phyloP scores from a whole-genome alignment of 2,329 filamentous ascomycete genomes.

The Ambrosiella beaveri region DNA sequence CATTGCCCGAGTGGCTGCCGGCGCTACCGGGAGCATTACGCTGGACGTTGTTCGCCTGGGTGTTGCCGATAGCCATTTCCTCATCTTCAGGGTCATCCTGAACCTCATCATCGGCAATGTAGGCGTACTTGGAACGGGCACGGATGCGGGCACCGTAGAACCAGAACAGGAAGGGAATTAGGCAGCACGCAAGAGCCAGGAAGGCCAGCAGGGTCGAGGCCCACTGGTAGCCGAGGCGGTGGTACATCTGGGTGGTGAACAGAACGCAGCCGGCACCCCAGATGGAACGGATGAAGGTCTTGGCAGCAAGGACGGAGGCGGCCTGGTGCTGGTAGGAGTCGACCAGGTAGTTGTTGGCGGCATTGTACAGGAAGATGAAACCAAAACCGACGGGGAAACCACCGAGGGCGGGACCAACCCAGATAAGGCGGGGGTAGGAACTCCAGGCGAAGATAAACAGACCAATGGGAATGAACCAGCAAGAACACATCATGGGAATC shows the following conservation, averaged over 20 bases:
- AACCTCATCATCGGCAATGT: constrained; percentile 36
- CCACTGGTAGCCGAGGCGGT: constrained; percentile 57
- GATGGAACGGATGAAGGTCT: constrained; percentile 63
- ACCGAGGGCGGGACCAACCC: constrained; percentile 55
- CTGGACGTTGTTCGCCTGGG: not conserved
- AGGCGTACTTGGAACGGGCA: constrained; percentile 54
- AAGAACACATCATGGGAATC: constrained; percentile 66
- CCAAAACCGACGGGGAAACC: constrained; percentile 60
- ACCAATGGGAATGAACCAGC: constrained; percentile 50
- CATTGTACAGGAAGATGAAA: constrained; percentile 72
- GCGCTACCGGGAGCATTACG: constrained; percentile 4
- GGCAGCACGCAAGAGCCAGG: constrained; percentile 59
- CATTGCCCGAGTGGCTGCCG: constrained; percentile 3
- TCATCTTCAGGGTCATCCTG: constrained; percentile 5
- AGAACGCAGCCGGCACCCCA: constrained; percentile 65
- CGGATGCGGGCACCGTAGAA: constrained; percentile 57
- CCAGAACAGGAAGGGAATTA: constrained; percentile 72
- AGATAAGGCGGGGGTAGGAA: constrained; percentile 46
- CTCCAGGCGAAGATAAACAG: constrained; percentile 44
- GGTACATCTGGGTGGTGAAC: constrained; percentile 71
- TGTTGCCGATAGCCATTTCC: not conserved
- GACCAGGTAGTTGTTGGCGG: constrained; percentile 57
- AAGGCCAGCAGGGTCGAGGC: constrained; percentile 57
- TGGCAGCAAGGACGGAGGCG: constrained; percentile 63
- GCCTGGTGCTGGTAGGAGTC: constrained; percentile 53